Evolutionary conservation across 495 filamentous ascomycete genomes (phyloP).

Genomic region (Thermothielavioides terrestris): DNA sequence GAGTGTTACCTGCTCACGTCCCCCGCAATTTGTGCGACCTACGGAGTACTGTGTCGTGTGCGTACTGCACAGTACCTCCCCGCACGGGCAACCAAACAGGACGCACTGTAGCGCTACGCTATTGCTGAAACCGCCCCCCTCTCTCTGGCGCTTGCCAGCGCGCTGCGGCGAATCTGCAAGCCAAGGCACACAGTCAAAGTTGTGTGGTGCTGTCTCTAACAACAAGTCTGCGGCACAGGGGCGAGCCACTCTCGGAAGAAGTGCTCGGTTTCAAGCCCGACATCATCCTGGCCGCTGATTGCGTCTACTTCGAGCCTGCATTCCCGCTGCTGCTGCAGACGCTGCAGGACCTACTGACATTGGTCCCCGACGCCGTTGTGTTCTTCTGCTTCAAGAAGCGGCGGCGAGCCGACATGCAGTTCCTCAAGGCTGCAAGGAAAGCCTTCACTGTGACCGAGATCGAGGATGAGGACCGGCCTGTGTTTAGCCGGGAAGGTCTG

Average conservation of each 20-base stretch:
- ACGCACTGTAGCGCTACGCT: too few species aligned
- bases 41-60: background rate
- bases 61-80: too few species aligned
- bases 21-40: background rate
- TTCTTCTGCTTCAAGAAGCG: slow-evolving; percentile 96
- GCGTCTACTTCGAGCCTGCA: slow-evolving; percentile 93
- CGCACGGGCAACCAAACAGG: too few species aligned
- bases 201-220: too few species aligned
- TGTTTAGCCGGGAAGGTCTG: slow-evolving; percentile 53
- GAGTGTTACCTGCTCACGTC: slow-evolving; percentile 15
- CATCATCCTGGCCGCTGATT: slow-evolving; percentile 85
- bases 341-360: slow-evolving; percentile 51
- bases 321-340: slow-evolving; percentile 81
- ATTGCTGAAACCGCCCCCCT: too few species aligned
- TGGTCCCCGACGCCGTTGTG: slow-evolving; percentile 51
- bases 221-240: slow-evolving; percentile 31
- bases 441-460: slow-evolving; percentile 55
- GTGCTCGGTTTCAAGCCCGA: slow-evolving; percentile 50
- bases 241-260: slow-evolving; percentile 43
- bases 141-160: too few species aligned
- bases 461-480: slow-evolving; percentile 49
- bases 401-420: slow-evolving; percentile 64
- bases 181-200: too few species aligned
- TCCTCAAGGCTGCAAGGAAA: slow-evolving; percentile 60
- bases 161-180: too few species aligned